Evolutionary conservation across 192 early-diverging fungal species (phyloP).

Genomic region (Podila clonocystis): DNA sequence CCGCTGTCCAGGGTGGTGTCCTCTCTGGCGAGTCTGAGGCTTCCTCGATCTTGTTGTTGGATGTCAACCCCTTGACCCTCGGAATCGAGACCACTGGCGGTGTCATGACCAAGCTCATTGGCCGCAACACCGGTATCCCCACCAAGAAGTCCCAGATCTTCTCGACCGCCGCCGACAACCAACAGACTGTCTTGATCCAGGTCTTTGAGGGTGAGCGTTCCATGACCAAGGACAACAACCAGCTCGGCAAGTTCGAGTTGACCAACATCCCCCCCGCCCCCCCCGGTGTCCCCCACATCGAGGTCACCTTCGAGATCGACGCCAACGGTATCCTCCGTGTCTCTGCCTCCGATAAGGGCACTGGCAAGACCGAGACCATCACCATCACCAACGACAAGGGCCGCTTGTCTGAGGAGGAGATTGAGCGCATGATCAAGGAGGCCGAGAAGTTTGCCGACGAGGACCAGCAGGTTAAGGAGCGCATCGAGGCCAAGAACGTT

Average conservation of each 20-base stretch:
- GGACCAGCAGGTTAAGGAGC: constrained; percentile 84
- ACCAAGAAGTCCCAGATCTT: constrained; percentile 99
- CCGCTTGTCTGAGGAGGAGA: constrained; percentile 93
- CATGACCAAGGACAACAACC: constrained; percentile 99
- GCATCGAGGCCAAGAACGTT: constrained; percentile 88
- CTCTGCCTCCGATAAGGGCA: constrained; percentile 94
- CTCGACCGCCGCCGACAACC: constrained; percentile 97
- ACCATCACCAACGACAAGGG: constrained; percentile 99
- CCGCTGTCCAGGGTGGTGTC: constrained; percentile 95
- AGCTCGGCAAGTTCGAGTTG: constrained; percentile 97
- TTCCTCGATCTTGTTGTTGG: constrained; percentile 81
- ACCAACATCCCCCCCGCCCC: constrained; percentile 94
- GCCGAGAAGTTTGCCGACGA: constrained; percentile 94
- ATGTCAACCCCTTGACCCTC: constrained; percentile 96
- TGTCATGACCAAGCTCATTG: constrained; percentile 95
- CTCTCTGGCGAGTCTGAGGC: constrained; percentile 78
- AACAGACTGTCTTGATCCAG: constrained; percentile 95
- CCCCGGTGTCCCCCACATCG: constrained; percentile 97
- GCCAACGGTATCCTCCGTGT: constrained; percentile 96
- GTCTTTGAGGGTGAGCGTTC: constrained; percentile 97
- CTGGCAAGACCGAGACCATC: constrained; percentile 96
- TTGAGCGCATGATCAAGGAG: constrained; percentile 96
- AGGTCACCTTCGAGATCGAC: constrained; percentile 97
- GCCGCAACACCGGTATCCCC: constrained; percentile 93
- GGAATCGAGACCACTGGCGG: constrained; percentile 99